phyloP scores from a whole-genome alignment of 148 eudicot species.

The Rhododendron simsii region DNA sequence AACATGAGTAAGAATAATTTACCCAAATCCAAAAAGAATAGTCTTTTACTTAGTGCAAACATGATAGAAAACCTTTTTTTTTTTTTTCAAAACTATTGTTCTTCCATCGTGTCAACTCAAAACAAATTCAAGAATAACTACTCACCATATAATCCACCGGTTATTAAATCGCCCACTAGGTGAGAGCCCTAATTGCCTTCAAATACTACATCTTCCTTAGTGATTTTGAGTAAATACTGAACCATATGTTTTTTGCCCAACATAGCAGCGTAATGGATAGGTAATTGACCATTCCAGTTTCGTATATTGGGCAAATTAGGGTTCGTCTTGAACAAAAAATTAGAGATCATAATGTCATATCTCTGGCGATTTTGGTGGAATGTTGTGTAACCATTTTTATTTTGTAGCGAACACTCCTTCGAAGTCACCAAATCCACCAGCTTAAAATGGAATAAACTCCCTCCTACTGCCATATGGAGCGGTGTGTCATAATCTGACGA shows the following conservation, averaged over 20 bases:
- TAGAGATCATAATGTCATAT: not conserved
- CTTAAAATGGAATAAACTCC: constrained; percentile 6
- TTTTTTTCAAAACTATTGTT: no score
- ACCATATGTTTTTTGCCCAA: constrained; percentile 9
- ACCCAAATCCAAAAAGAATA: not conserved
- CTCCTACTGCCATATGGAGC: constrained; percentile 9
- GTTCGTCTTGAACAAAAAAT: not conserved
- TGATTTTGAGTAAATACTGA: constrained; percentile 2
- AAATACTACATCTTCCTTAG: not conserved
- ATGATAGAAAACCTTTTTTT: no score
- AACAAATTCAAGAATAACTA: no score
- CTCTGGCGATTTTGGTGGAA: not conserved
- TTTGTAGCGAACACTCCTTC: not conserved
- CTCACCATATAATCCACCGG: not conserved
- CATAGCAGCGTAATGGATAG: constrained; percentile 18
- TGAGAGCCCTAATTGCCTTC: not conserved
- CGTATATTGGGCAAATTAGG: not conserved
- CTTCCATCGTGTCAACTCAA: no score
- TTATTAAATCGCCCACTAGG: not conserved
- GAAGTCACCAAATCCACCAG: constrained; percentile 8
- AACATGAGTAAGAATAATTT: not conserved
- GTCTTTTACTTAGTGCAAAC: no score
- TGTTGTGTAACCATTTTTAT: not conserved
- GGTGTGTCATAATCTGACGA: not conserved
- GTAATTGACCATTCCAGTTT: not conserved